Conservation (phyloP, 108 stramenopile genomes). For the Chaetoceros tenuissimus region DNA sequence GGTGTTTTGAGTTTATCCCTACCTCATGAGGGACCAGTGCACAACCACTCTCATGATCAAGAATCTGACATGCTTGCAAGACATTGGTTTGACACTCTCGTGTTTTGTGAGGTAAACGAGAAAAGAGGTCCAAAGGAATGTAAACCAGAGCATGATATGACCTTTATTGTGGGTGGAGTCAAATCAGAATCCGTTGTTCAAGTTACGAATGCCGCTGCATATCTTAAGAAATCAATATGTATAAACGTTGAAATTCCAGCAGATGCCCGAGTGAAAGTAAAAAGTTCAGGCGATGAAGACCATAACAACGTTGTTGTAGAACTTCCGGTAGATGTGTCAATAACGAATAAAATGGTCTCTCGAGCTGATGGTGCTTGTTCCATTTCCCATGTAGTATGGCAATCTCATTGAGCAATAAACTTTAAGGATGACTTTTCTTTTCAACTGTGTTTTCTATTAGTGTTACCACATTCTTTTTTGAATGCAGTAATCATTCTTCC, state of each 20-base stretch:
- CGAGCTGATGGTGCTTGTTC: constrained; percentile 71
- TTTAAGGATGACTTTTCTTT: too few relatives aligned
- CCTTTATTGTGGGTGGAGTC: constrained; percentile 46
- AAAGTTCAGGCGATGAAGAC: constrained; percentile 12
- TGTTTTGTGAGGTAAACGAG: constrained; percentile 84
- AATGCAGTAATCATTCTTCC: too few relatives aligned
- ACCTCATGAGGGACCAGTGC: constrained; percentile 43
- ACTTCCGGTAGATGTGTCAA: constrained; percentile 24
- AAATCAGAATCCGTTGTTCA: constrained; percentile 16
- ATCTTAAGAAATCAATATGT: constrained; percentile 72
- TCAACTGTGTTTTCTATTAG: too few relatives aligned
- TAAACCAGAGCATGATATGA: constrained; percentile 51
- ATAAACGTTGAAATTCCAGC: constrained; percentile 55
- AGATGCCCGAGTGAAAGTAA: constrained; percentile 44
- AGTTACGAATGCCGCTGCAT: constrained; percentile 62
- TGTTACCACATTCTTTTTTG: too few relatives aligned
- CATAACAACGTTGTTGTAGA: constrained; percentile 9
- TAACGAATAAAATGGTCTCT: constrained; percentile 31
- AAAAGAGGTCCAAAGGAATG: constrained; percentile 62
- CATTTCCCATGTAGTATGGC: constrained; percentile 81
- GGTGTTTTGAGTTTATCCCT: constrained; percentile 62
- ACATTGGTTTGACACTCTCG: constrained; percentile 54
- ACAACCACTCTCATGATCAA: constrained; percentile 13
- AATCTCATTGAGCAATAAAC: constrained; percentile 49
- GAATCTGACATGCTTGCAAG: constrained; percentile 22